Percentiles rank a stretch among this genome's conserved stretches.
Evolutionary conservation across 1,139 yeast genomes (phyloP).

Genomic region (Zygoascus hellenicus): DNA sequence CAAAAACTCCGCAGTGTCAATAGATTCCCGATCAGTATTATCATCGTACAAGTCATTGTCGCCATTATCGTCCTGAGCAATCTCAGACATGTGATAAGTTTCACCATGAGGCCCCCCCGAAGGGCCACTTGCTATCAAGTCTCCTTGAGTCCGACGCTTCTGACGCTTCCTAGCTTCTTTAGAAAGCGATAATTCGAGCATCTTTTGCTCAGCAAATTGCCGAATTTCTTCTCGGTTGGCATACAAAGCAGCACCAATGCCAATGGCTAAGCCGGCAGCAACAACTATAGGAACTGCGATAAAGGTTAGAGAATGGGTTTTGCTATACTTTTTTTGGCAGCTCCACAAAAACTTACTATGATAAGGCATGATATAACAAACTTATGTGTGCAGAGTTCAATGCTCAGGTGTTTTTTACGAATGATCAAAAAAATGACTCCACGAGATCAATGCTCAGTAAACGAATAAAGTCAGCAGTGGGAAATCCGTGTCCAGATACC

Average conservation of each 20-base stretch:
- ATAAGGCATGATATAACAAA: slow-evolving; percentile 18
- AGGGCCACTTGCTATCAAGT: neutral
- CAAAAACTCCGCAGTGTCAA: slow-evolving; percentile 9
- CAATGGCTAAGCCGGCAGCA: slow-evolving; percentile 25
- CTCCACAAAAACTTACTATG: slow-evolving; percentile 15
- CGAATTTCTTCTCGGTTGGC: slow-evolving; percentile 25
- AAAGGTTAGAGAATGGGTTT: neutral
- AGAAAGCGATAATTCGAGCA: slow-evolving; percentile 19
- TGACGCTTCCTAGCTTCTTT: slow-evolving; percentile 13
- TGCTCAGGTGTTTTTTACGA: no score
- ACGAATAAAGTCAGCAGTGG: no score
- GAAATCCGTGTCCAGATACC: no score
- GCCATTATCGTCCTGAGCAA: slow-evolving; percentile 2
- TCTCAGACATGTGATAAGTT: slow-evolving; percentile 5
- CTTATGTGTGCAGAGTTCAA: no score
- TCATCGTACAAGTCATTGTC: slow-evolving; percentile 15
- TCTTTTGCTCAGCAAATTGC: slow-evolving; percentile 19
- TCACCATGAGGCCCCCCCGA: slow-evolving; percentile 4
- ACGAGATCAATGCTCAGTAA: no score
- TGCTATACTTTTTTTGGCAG: neutral
- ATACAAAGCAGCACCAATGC: slow-evolving; percentile 24
- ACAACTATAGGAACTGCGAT: slow-evolving; percentile 22
- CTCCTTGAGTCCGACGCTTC: neutral
- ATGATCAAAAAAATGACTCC: no score
- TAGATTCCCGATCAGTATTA: slow-evolving; percentile 2